These are phyloP conservation scores for Hypericum perforatum DNA, from an alignment of 345 rosid genomes.

Conservation along the genomic window DNA sequence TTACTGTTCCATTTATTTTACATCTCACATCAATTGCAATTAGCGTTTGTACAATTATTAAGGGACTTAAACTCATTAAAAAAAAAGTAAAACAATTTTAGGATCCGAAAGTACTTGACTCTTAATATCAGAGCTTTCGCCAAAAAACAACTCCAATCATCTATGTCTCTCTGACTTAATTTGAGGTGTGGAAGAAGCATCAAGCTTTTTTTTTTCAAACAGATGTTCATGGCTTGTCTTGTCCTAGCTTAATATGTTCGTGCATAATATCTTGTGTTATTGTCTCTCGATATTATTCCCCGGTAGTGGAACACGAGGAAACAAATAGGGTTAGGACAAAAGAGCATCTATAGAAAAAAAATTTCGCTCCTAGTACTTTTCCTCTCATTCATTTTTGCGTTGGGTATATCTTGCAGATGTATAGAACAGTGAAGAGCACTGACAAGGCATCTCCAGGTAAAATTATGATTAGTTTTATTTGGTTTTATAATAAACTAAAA, in stretches of 20 bases:
- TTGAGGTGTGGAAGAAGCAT: no score
- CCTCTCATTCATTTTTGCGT: slow-evolving; percentile 13
- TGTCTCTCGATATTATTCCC: slow-evolving; percentile 13
- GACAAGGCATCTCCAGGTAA: slow-evolving; percentile 44
- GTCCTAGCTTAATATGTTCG: no score
- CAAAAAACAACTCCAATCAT: no score
- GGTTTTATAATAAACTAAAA: not conserved
- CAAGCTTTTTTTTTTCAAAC: no score
- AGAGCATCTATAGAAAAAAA: slow-evolving; percentile 34
- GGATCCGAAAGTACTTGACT: no score
- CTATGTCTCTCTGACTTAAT: no score
- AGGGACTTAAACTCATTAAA: no score
- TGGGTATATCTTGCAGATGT: slow-evolving; percentile 77
- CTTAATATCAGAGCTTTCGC: no score
- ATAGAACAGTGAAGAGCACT: slow-evolving; percentile 97
- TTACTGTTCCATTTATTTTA: slow-evolving; percentile 12
- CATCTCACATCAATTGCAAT: slow-evolving; percentile 15
- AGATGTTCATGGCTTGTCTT: no score
- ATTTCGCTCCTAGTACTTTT: slow-evolving; percentile 22
- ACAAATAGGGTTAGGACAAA: slow-evolving; percentile 42
- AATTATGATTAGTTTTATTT: not conserved
- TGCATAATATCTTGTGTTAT: no score
- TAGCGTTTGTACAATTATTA: no score
- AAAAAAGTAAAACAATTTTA: no score
- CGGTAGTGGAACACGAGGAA: slow-evolving; percentile 10